Conservation (phyloP, 2,329 filamentous ascomycete genomes). For the Cryphonectria radicalis region DNA sequence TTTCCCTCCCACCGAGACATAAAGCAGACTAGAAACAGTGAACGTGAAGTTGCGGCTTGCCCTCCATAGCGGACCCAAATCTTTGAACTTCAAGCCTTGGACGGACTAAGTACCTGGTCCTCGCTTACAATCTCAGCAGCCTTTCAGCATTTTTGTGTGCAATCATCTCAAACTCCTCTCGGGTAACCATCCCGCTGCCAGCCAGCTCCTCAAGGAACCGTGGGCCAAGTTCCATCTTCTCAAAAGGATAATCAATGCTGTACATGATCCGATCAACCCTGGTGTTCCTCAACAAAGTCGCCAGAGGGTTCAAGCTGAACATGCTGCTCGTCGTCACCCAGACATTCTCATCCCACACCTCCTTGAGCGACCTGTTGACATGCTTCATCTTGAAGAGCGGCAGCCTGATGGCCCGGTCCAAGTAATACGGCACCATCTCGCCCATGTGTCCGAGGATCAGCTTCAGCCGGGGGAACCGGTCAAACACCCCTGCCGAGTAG, state of each 20-base stretch:
- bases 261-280: constrained; percentile 10
- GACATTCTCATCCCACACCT: constrained; percentile 17
- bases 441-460: constrained; percentile 59
- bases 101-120: too few relatives aligned
- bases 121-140: neutral
- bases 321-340: constrained; percentile 20
- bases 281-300: constrained; percentile 7
- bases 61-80: neutral
- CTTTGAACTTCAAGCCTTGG: neutral
- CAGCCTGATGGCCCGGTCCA: constrained; percentile 48
- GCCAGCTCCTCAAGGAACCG: constrained; percentile 1
- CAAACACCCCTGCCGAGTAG: constrained; percentile 58
- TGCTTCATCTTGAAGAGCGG: constrained; percentile 37
- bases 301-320: constrained; percentile 11
- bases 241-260: constrained; percentile 14
- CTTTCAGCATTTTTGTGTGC: constrained; percentile 6
- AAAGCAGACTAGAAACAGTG: neutral
- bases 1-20: neutral
- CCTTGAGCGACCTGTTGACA: constrained; percentile 7
- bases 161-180: constrained; percentile 11
- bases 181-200: constrained; percentile 1
- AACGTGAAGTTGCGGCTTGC: neutral
- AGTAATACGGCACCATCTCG: constrained; percentile 57
- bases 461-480: constrained; percentile 56
- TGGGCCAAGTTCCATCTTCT: constrained; percentile 4